These are phyloP conservation scores for Discostella pseudostelligera DNA, from an alignment of 108 stramenopile species.

Conservation along the genomic window DNA sequence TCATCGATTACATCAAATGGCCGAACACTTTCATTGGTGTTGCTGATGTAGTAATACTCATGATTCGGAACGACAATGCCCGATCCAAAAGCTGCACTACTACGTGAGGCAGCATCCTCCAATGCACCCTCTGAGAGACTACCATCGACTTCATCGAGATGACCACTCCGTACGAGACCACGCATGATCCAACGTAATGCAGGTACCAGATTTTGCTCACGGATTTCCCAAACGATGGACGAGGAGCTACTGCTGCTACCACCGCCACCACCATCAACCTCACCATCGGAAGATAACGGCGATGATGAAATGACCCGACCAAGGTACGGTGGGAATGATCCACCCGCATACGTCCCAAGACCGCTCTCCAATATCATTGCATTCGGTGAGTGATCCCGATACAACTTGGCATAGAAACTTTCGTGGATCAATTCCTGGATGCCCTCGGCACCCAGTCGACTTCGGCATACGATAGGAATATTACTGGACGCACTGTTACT, in stretches of 20 bases:
- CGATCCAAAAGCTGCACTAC: conserved; percentile 15
- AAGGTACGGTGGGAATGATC: conserved; percentile 82
- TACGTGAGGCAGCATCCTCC: conserved; percentile 34
- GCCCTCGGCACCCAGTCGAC: conserved; percentile 62
- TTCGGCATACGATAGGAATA: conserved; percentile 26
- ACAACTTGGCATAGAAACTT: conserved; percentile 61
- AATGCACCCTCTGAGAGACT: conserved; percentile 55
- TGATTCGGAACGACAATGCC: conserved; percentile 40
- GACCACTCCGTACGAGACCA: conserved; percentile 76
- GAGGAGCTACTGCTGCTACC: conserved; percentile 8
- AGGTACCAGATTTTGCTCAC: conserved; percentile 58
- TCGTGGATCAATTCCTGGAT: conserved; percentile 69
- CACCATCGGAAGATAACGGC: neutral
- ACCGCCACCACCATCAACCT: conserved; percentile 5
- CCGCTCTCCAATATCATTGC: conserved; percentile 32
- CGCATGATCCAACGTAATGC: conserved; percentile 85
- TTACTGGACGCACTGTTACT: neutral
- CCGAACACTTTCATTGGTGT: conserved; percentile 8
- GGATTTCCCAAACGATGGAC: conserved; percentile 76
- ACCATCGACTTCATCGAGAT: conserved; percentile 59
- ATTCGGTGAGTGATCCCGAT: conserved; percentile 46
- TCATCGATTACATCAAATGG: conserved; percentile 71
- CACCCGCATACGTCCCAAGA: conserved; percentile 51
- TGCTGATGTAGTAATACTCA: conserved; percentile 56
- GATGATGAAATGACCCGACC: conserved; percentile 63